Base-by-base conservation (phyloP, 306 rosid genomes). In the Medicago ruthenica region DNA sequence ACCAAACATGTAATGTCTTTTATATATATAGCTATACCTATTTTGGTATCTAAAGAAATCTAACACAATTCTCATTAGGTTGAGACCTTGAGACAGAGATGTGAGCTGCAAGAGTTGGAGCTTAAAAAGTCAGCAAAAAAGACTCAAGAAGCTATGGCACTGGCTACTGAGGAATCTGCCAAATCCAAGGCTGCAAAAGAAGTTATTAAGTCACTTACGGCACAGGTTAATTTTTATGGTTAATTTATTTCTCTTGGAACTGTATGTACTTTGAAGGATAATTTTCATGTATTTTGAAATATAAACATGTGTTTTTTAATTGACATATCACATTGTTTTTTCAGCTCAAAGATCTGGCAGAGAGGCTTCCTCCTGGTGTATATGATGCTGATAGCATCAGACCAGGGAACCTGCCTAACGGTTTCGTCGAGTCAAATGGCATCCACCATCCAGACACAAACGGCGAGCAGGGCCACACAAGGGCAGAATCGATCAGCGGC, bases 121-220 rank as follows among this genome's bases (percentile, higher is more conserved):
- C 90, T 95, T 85, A 90, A 92, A 80, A 92, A 80, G 81, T 95
- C 98, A 9, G 72, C 87, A 47, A 95, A 83, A 90, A 92, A 89
- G 83, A 86, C 90, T 71, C 91, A 92, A 82, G 98, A 95, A 79
- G 96, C 97, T 78, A 77, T 86, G 82, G 77, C 92, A 64, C 36
- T 86, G 68, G 98, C 89, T 74, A 87, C 92, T 7, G 98, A 95
- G 76, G 98, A 95, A 79, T 85, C 97, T 81, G 81, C 91, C 68
- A 95, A 92, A 84, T 92, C 92, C 58, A 90, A 82, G 83, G 98
- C 96, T 45, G 98, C 96, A 13, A 95, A 95, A 86, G 98, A 95
- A 87, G 98, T 89, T 75, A 92, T 95, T 77, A 95, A 90, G 90
- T 86, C 93, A 40, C 96, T 95, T 31, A 86, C 98, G n/a, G 89